Percentiles rank a stretch among this genome's conserved stretches.
Conservation (phyloP, 1,284 basidiomycete genomes). For the Sparassis latifolia region DNA sequence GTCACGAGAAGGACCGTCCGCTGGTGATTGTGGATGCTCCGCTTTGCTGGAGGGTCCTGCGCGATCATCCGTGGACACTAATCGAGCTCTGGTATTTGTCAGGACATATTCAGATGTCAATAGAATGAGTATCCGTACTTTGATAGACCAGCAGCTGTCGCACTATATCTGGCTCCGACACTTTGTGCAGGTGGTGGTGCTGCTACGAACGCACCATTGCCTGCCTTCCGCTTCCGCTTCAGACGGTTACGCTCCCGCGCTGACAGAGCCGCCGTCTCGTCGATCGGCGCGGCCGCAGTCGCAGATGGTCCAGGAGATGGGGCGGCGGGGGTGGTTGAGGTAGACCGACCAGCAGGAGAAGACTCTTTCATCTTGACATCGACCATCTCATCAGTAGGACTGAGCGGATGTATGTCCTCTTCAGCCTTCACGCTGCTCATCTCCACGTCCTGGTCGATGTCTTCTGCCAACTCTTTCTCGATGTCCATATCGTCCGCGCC, state of each 20-base stretch:
- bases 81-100: constrained; percentile 47
- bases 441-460: constrained; percentile 34
- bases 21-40: constrained; percentile 47
- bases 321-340: constrained; percentile 51
- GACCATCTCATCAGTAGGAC: constrained; percentile 17
- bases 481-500: constrained; percentile 71
- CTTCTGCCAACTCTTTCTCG: constrained; percentile 71
- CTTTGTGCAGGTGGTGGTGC: constrained; percentile 57
- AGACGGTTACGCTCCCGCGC: constrained; percentile 87
- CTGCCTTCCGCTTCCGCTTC: constrained; percentile 86
- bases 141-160: constrained; percentile 48
- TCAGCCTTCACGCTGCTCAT: constrained; percentile 34
- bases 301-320: constrained; percentile 45
- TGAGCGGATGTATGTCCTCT: constrained; percentile 23
- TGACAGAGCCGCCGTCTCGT: constrained; percentile 53
- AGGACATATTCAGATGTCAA: constrained; percentile 5
- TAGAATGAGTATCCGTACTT: constrained; percentile 40
- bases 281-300: constrained; percentile 24
- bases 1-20: constrained; percentile 43
- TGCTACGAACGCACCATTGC: constrained; percentile 72
- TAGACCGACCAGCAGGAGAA: constrained; percentile 23
- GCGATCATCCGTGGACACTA: constrained; percentile 52
- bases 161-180: constrained; percentile 47
- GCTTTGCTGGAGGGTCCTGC: constrained; percentile 41
- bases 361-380: constrained; percentile 25